phyloP scores from a whole-genome alignment of 108 stramenopile species.

The Cylindrotheca closterium region DNA sequence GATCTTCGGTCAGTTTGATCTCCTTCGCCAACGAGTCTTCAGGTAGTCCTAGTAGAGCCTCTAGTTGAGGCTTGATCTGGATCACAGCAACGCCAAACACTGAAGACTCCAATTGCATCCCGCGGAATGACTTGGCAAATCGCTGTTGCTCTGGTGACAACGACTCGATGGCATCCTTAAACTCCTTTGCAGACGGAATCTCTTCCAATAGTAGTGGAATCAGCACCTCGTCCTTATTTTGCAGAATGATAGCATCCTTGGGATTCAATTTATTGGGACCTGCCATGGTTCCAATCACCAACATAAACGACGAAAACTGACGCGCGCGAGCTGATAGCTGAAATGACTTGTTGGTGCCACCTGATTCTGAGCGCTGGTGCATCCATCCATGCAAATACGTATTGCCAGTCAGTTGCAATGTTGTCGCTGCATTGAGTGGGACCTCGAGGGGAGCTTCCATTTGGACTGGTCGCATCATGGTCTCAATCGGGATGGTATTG shows the following conservation, averaged over 20 bases:
- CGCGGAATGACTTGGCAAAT: conserved; percentile 79
- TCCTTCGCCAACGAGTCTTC: conserved; percentile 76
- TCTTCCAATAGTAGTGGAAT: conserved; percentile 80
- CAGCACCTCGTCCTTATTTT: conserved; percentile 88
- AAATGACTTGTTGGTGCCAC: neutral
- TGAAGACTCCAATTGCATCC: conserved; percentile 81
- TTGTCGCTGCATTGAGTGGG: conserved; percentile 43
- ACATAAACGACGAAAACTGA: conserved; percentile 81
- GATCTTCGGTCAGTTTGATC: conserved; percentile 80
- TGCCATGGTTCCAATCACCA: conserved; percentile 78
- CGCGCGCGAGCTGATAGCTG: conserved; percentile 59
- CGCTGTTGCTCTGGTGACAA: conserved; percentile 87
- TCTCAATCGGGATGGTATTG: conserved; percentile 45
- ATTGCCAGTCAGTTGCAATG: conserved; percentile 59
- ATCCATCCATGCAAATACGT: conserved; percentile 75
- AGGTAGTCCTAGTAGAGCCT: conserved; percentile 71
- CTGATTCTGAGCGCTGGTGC: conserved; percentile 37
- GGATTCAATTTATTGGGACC: conserved; percentile 64
- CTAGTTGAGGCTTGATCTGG: conserved; percentile 91
- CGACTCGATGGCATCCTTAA: conserved; percentile 84
- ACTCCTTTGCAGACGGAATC: conserved; percentile 86
- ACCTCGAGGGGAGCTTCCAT: conserved; percentile 20
- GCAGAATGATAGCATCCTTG: conserved; percentile 80
- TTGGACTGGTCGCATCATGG: conserved; percentile 17
- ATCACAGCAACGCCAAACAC: conserved; percentile 79